Evolutionary conservation across 2,329 filamentous ascomycete species (phyloP).

Genomic region (Emergomyces orientalis): DNA sequence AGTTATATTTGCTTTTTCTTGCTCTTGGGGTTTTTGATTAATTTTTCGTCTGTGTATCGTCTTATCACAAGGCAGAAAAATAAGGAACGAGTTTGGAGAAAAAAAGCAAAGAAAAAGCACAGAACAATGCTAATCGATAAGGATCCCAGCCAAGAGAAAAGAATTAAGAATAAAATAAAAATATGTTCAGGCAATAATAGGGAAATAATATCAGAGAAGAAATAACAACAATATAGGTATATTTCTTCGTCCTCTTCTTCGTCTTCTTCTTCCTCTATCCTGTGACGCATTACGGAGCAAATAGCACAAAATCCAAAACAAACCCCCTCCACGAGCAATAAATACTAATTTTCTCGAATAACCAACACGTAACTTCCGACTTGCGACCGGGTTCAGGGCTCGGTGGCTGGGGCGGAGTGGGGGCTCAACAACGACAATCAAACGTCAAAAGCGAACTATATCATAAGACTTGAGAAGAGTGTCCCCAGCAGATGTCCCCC

Average conservation of each 20-base stretch:
- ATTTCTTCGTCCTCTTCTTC: neutral
- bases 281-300: too few relatives aligned
- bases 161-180: too few relatives aligned
- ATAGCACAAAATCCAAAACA: neutral
- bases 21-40: neutral
- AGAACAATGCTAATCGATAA: neutral
- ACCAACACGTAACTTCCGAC: neutral
- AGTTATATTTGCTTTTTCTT: constrained; percentile 5
- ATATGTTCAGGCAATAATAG: too few relatives aligned
- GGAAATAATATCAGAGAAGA: too few relatives aligned
- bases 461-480: too few relatives aligned
- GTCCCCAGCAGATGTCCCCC: too few relatives aligned
- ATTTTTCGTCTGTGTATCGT: constrained; percentile 1
- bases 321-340: neutral
- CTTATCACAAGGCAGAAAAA: neutral
- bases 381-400: neutral
- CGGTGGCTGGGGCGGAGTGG: neutral
- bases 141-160: too few relatives aligned
- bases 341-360: neutral
- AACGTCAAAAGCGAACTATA: too few relatives aligned
- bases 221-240: too few relatives aligned
- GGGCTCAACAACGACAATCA: neutral
- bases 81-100: neutral
- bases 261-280: too few relatives aligned
- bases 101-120: neutral